Evolutionary conservation across 2,329 filamentous ascomycete species (phyloP).

Genomic region (Colletotrichum musae): DNA sequence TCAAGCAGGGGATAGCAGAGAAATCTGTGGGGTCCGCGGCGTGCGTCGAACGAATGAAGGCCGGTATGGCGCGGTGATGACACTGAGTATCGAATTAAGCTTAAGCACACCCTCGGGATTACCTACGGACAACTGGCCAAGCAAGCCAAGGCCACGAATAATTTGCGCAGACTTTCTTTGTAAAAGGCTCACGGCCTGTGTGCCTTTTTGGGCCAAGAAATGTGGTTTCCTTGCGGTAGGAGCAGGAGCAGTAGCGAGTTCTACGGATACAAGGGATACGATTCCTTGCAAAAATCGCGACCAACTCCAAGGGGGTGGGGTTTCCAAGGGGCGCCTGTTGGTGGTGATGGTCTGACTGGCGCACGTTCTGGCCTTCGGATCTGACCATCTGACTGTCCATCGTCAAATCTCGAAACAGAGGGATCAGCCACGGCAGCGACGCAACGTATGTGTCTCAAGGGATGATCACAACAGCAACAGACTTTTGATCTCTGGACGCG

Average conservation of each 20-base stretch:
- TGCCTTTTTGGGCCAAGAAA: conserved; percentile 1
- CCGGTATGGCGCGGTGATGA: conserved; percentile 35
- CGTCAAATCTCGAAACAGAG: conserved; percentile 3
- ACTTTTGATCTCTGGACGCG: neutral
- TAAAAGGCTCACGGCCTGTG: conserved; percentile 11
- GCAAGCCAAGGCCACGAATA: conserved; percentile 11
- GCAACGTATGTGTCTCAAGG: neutral
- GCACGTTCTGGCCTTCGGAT: conserved; percentile 10
- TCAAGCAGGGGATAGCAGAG: conserved; percentile 18
- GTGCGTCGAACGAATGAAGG: conserved; percentile 34
- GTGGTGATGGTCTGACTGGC: conserved; percentile 23
- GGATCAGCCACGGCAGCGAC: neutral
- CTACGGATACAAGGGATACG: too few relatives aligned
- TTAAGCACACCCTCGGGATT: conserved; percentile 41
- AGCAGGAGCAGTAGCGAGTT: too few relatives aligned
- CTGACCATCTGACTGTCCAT: conserved; percentile 8
- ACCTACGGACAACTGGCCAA: conserved; percentile 19
- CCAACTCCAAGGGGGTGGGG: neutral
- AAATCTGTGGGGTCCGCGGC: conserved; percentile 15
- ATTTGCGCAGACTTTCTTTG: conserved; percentile 3
- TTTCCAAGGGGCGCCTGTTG: neutral
- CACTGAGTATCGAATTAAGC: conserved; percentile 41
- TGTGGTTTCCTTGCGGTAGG: conserved; percentile 4
- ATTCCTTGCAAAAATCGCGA: too few relatives aligned
- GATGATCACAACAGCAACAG: neutral